Percentiles rank a stretch among this genome's conserved stretches.
phyloP scores from a whole-genome alignment of 2,329 filamentous ascomycete genomes.

The Hawksworthiomyces lignivorus region DNA sequence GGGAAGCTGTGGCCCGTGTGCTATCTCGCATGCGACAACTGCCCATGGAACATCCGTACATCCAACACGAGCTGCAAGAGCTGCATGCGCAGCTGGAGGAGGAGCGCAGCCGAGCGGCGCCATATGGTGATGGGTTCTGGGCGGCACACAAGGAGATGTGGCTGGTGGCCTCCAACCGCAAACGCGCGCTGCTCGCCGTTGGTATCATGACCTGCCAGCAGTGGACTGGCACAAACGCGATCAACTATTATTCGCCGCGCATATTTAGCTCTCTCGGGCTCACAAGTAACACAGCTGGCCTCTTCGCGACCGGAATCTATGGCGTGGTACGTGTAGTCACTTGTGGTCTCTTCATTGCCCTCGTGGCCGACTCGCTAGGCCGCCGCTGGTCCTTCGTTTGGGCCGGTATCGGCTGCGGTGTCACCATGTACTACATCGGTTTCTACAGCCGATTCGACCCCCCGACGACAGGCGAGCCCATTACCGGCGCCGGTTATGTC shows the following conservation, averaged over 20 bases:
- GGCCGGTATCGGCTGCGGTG: constrained; percentile 14
- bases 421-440: constrained; percentile 33
- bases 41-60: constrained; percentile 26
- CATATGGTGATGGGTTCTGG: constrained; percentile 14
- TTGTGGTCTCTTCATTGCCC: constrained; percentile 29
- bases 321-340: constrained; percentile 52
- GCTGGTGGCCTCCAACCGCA: constrained; percentile 30
- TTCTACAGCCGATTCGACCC: constrained; percentile 46
- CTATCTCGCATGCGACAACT: constrained; percentile 27
- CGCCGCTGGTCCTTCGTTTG: constrained; percentile 18
- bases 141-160: constrained; percentile 20
- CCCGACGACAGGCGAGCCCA: constrained; percentile 30
- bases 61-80: constrained; percentile 24
- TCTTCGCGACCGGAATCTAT: constrained; percentile 58
- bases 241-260: constrained; percentile 56
- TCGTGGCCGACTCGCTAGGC: constrained; percentile 17
- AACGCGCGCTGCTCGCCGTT: constrained; percentile 39
- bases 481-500: constrained; percentile 63
- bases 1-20: constrained; percentile 35
- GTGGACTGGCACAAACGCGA: constrained; percentile 50
- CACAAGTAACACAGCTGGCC: constrained; percentile 44
- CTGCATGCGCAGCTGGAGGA: constrained; percentile 20
- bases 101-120: constrained; percentile 14
- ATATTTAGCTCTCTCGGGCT: constrained; percentile 57
- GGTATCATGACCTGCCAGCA: constrained; percentile 45